Conservation (phyloP, 2,329 filamentous ascomycete species). For the Neofusicoccum umdonicola region DNA sequence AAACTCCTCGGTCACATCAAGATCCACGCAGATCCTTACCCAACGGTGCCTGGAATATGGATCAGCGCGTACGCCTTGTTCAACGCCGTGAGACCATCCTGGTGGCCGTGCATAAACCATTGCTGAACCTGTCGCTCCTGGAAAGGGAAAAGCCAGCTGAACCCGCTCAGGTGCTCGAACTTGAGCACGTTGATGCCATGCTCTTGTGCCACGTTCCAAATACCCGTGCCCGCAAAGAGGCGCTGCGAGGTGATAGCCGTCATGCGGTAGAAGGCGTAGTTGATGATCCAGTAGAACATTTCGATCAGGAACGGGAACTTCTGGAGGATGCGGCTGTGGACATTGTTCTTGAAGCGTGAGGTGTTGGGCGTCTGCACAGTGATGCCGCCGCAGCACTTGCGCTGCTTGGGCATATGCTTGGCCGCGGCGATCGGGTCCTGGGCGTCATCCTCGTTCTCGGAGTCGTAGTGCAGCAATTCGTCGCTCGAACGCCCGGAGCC, state of each 20-base stretch:
- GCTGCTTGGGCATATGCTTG: conserved; percentile 49
- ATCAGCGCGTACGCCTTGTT: conserved; percentile 61
- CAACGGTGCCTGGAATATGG: conserved; percentile 60
- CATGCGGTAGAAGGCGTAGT: conserved; percentile 62
- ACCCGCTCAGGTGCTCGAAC: conserved; percentile 51
- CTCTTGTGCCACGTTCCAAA: conserved; percentile 56
- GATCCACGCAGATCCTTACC: conserved; percentile 38
- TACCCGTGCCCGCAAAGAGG: conserved; percentile 52
- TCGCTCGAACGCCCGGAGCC: conserved; percentile 39
- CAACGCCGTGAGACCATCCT: conserved; percentile 53
- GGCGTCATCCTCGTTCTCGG: conserved; percentile 36
- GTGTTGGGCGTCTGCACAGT: conserved; percentile 57
- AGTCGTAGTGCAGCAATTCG: conserved; percentile 37
- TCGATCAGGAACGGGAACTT: conserved; percentile 69
- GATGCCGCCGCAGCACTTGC: conserved; percentile 53
- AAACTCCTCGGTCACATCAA: not conserved
- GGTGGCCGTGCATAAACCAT: conserved; percentile 57
- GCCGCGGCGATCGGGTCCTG: conserved; percentile 33
- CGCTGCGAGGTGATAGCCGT: conserved; percentile 53
- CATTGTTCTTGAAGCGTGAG: conserved; percentile 58
- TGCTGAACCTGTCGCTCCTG: conserved; percentile 54
- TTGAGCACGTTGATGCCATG: conserved; percentile 57
- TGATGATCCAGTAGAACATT: conserved; percentile 72
- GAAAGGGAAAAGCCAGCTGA: conserved; percentile 54
- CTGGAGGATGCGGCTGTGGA: conserved; percentile 62